Base-by-base conservation (phyloP, 2,329 filamentous ascomycete genomes). In the Acephala macrosclerotiorum region DNA sequence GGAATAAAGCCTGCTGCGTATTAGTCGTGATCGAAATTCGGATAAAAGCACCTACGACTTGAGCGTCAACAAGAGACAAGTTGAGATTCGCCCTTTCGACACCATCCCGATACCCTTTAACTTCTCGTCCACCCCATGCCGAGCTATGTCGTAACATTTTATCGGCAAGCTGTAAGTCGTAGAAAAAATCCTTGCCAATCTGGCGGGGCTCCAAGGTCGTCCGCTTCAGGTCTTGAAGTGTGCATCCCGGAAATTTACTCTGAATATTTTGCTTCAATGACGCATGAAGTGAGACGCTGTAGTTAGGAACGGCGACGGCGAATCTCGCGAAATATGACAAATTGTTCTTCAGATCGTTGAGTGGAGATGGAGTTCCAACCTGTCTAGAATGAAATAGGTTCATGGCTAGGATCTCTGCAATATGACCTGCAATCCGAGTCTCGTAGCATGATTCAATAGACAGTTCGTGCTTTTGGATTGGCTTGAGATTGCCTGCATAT, bases 1-100 rank as follows among this genome's bases (percentile, higher is more conserved):
- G 89, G 69, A 97, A 91, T 20, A 99, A 86, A 51, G 89, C 87
- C 90, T 93, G 73, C 40, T 65, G 65, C 14, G 25, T 55, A 71
- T 81, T 73, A 80, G 71, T 29, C 36, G 9, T 26, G 11, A 20
- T 47, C 6, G 4, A 16, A 35, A 47, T 22, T 45, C 55, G 42
- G 35, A 36, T 49, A 18, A 49, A 33, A 33, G 58, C 5, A 82
- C 89, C 80, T 83, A 92, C 89, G 70, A 96, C 90, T 80, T 99
- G 94, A 26, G 95, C 92, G 77, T 98, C 94, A 38, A 99, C 93
- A 38, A 97, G 83, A 26, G 94, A 97, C 60, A 99, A 78, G 77
- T 99, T 98, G 68, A 91, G 82, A 77, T 99, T 99, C 49, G 95
- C 96, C 67, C 89, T 89, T 73, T 90, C 87, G 79, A 99, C 90